Evolutionary conservation across 805 yeast genomes (phyloP), one percentile per base, ranked within the genome.

Genomic region (Wickerhamomyces alni): DNA sequence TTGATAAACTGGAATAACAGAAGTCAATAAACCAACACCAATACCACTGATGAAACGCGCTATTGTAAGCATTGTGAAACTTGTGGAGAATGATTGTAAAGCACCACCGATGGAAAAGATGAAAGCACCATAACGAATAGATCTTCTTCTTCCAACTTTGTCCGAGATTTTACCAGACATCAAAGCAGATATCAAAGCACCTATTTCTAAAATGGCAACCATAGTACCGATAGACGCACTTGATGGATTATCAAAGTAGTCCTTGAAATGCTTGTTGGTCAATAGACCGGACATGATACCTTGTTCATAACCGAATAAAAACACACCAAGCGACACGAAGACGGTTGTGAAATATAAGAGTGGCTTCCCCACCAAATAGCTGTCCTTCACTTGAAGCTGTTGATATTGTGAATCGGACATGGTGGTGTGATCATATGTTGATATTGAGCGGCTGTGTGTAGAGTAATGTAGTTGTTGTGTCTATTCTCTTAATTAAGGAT

Each of bases 201-300:
- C 96, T 24, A 88, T 72, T 61, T 88, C 96, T 39, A 88, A 67
- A 40, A 88, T 82, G 13, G 95, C 88, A 11, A 88, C 93, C 73
- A 88, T 82, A 3, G 91, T 75, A 17, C 96, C 97, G 31, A 87
- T 75, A 44, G 75, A 72, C 1, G 87, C 72, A 13, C 93, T 73
- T 4, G 80, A 65, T 2, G 97, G 97, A 35, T 84, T 54, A 48
- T 79, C 56, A 61, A 86, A 88, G 60, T 81, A 86, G 17, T 65
- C 66, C 44, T 74, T 74, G 61, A 88, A 88, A 40, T 82, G 72
- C 8, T 69, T 72, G 36, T 84, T 87, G 2, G 93, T 83, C 38
- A 89, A 66, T 34, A 89, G 77, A 3, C 96, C 95, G 35, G 88
- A 79, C 77, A 89, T 86, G 36, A 87, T 95, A 42, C 96, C 96